Evolutionary conservation across 1,284 basidiomycete genomes (phyloP).

Genomic region (Tilletia setariae): DNA sequence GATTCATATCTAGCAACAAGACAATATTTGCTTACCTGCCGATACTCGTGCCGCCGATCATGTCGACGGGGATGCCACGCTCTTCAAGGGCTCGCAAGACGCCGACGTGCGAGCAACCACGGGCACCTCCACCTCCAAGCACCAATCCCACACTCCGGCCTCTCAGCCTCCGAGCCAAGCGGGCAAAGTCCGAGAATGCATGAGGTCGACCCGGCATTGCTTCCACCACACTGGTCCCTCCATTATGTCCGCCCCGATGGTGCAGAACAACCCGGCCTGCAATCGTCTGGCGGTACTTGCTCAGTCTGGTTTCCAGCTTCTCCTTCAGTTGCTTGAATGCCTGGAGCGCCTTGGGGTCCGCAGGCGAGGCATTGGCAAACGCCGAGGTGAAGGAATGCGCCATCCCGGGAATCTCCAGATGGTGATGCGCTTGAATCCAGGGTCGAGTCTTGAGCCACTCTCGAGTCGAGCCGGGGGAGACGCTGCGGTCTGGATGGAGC

Average conservation of each 20-base stretch:
- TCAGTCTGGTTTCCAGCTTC: constrained; percentile 78
- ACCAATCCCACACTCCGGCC: constrained; percentile 91
- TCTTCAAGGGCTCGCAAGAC: constrained; percentile 88
- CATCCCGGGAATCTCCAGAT: constrained; percentile 74
- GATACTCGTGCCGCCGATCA: constrained; percentile 76
- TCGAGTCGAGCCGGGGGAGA: constrained; percentile 84
- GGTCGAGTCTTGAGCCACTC: constrained; percentile 95
- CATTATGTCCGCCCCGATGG: background rate
- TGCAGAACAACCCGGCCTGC: background rate
- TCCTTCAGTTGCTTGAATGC: constrained; percentile 75
- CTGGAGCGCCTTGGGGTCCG: constrained; percentile 79
- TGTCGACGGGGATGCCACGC: constrained; percentile 86
- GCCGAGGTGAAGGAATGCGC: constrained; percentile 56
- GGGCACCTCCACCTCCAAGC: constrained; percentile 89
- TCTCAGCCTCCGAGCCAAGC: constrained; percentile 83
- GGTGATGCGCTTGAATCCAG: constrained; percentile 89
- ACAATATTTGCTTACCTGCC: constrained; percentile 57
- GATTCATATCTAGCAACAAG: background rate
- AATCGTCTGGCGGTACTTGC: constrained; percentile 8
- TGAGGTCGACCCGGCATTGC: constrained; percentile 58
- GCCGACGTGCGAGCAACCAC: constrained; percentile 89
- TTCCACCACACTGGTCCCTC: background rate
- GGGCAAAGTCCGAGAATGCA: constrained; percentile 85
- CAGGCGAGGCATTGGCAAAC: constrained; percentile 53
- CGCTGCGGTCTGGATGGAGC: constrained; percentile 84